Base-by-base conservation (phyloP, 2,329 filamentous ascomycete species). In the Hymenoscyphus albidus region DNA sequence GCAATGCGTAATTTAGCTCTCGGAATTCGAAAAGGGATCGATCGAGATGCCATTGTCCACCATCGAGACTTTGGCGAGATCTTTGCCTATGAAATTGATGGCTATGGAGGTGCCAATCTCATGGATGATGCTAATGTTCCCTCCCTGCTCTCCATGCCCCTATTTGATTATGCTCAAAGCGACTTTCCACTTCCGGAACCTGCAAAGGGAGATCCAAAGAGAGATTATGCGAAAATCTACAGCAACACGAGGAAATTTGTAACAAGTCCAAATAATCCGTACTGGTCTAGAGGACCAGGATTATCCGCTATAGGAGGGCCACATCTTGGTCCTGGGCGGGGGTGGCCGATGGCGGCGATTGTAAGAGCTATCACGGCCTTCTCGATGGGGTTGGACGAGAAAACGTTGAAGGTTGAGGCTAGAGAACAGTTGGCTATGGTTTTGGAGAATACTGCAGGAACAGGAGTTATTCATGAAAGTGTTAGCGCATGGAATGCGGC, bases 171-270 rank as follows among this genome's bases (percentile, higher is more conserved):
- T 68, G 62, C 68, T 2, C 63, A 67, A 16, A 73, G 71, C 3
- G 57, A 64, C 2, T 70, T 73, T 32, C 64, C 67, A 9, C 60
- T 72, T 3, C 71, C 72, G 4, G 18, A 64, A n/a, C 55, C 67
- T 7, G 58, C 61, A 6, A 51, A 69, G 31, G 69, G 59, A 1
- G 69, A 69, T 73, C 85, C 0, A 5, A 59, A 54, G 32, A 76
- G 80, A 4, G 76, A 81, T 42, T 80, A 85, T 42, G 84, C 92
- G 67, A 69, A 81, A 14, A 82, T 90, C 1, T 96, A 96, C 75
- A 83, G 88, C 70, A 93, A 91, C 74, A 96, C 92, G 0, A 84
- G 93, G 65, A 82, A 83, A 61, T 94, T 93, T 83, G 86, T 94
- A 64, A 82, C 96, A n/a, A 84, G 85, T 65, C 83, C 85, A 59